Conservation (phyloP, 2,329 filamentous ascomycete genomes). For the Penicillium sp. region DNA sequence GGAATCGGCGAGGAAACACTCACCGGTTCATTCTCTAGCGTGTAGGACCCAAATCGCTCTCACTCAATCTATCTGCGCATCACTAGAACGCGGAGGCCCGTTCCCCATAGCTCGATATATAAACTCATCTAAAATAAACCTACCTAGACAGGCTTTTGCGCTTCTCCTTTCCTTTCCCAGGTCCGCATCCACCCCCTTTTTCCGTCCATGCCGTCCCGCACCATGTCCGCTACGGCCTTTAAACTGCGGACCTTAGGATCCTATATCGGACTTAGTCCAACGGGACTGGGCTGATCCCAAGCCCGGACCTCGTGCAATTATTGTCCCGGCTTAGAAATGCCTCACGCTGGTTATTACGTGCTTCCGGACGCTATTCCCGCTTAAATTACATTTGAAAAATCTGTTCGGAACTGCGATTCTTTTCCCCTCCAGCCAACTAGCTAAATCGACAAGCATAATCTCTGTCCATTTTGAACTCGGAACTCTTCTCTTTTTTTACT, state of each 20-base stretch:
- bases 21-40: slow-evolving; percentile 38
- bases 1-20: not conserved
- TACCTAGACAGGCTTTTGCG: not conserved
- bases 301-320: not conserved
- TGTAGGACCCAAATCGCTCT: slow-evolving; percentile 34
- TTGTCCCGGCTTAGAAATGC: slow-evolving; percentile 11
- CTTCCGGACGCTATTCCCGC: slow-evolving; percentile 8
- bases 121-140: slow-evolving; percentile 19
- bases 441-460: not conserved
- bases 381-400: not conserved
- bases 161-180: slow-evolving; percentile 1
- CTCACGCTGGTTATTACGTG: slow-evolving; percentile 10
- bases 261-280: slow-evolving; percentile 10
- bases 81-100: slow-evolving; percentile 9
- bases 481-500: not conserved
- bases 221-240: slow-evolving; percentile 1
- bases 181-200: not conserved
- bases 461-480: not conserved
- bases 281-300: not conserved
- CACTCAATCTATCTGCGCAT: slow-evolving; percentile 29
- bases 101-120: slow-evolving; percentile 10
- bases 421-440: not conserved
- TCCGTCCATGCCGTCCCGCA: not conserved
- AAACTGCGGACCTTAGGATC: slow-evolving; percentile 5
- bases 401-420: not conserved